Evolutionary conservation across 2,329 filamentous ascomycete genomes (phyloP).

Genomic region (Lachnellula occidentalis): DNA sequence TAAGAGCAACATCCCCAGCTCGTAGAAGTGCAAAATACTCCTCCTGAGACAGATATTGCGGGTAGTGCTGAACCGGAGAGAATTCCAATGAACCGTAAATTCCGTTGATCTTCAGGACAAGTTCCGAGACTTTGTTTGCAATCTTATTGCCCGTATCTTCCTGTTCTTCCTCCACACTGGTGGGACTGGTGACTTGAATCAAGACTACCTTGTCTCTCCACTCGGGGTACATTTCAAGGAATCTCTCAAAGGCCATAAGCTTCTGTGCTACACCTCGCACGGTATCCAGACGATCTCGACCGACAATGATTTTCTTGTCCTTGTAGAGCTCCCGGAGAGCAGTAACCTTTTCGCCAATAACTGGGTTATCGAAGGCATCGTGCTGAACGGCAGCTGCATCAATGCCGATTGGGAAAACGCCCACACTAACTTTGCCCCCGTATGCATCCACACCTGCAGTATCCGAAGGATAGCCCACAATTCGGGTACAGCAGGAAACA

Average conservation of each 20-base stretch:
- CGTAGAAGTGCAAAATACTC: slow-evolving; percentile 95
- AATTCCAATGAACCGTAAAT: slow-evolving; percentile 82
- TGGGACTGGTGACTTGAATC: slow-evolving; percentile 91
- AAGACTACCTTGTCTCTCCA: slow-evolving; percentile 90
- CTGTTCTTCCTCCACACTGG: slow-evolving; percentile 70
- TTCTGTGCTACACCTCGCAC: slow-evolving; percentile 94
- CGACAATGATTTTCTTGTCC: slow-evolving; percentile 94
- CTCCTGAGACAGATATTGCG: slow-evolving; percentile 81
- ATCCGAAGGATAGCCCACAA: slow-evolving; percentile 85
- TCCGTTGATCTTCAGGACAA: slow-evolving; percentile 89
- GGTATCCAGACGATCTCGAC: slow-evolving; percentile 87
- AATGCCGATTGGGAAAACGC: slow-evolving; percentile 92
- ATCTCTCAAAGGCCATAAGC: slow-evolving; percentile 87
- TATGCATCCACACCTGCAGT: slow-evolving; percentile 82
- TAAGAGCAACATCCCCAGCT: slow-evolving; percentile 83
- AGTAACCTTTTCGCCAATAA: slow-evolving; percentile 65
- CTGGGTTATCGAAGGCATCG: slow-evolving; percentile 64
- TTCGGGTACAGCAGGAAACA: slow-evolving; percentile 84
- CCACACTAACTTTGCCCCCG: slow-evolving; percentile 81
- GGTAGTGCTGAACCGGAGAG: slow-evolving; percentile 89
- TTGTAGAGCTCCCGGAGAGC: slow-evolving; percentile 71
- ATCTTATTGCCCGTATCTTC: slow-evolving; percentile 76
- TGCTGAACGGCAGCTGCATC: slow-evolving; percentile 75
- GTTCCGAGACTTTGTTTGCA: slow-evolving; percentile 80
- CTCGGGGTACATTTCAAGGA: slow-evolving; percentile 83